Evolutionary conservation across 495 filamentous ascomycete species (phyloP).

Genomic region (Glarea lozoyensis): DNA sequence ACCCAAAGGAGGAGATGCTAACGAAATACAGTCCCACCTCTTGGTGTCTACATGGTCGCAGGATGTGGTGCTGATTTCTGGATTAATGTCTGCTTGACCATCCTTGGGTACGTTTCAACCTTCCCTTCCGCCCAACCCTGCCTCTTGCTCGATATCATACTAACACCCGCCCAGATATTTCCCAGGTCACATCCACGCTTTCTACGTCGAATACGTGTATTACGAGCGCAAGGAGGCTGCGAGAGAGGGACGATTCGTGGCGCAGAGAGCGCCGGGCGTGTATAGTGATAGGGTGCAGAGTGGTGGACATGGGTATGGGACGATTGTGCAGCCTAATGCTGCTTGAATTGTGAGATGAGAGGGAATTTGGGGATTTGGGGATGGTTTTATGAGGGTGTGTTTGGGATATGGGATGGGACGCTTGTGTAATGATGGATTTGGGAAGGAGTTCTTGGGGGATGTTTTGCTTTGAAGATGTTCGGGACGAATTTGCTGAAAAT

Average conservation of each 20-base stretch:
- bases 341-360: neutral
- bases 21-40: conserved; percentile 2
- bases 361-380: conserved; percentile 1
- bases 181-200: conserved; percentile 81
- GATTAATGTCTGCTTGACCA: conserved; percentile 88
- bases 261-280: conserved; percentile 56
- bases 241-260: conserved; percentile 36
- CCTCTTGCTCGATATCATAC: neutral
- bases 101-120: conserved; percentile 55
- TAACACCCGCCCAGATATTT: conserved; percentile 43
- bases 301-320: conserved; percentile 14
- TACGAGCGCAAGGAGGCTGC: conserved; percentile 59
- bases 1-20: neutral
- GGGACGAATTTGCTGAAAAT: too few relatives aligned
- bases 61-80: conserved; percentile 80
- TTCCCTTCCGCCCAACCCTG: neutral
- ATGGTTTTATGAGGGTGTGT: neutral
- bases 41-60: neutral
- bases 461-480: too few relatives aligned
- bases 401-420: too few relatives aligned
- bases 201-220: conserved; percentile 86
- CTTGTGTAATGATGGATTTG: too few relatives aligned
- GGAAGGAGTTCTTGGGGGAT: too few relatives aligned
- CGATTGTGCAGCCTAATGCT: conserved; percentile 17
- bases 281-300: conserved; percentile 71